Conservation (phyloP, 345 rosid species). For the Erysimum cheiranthoides region DNA sequence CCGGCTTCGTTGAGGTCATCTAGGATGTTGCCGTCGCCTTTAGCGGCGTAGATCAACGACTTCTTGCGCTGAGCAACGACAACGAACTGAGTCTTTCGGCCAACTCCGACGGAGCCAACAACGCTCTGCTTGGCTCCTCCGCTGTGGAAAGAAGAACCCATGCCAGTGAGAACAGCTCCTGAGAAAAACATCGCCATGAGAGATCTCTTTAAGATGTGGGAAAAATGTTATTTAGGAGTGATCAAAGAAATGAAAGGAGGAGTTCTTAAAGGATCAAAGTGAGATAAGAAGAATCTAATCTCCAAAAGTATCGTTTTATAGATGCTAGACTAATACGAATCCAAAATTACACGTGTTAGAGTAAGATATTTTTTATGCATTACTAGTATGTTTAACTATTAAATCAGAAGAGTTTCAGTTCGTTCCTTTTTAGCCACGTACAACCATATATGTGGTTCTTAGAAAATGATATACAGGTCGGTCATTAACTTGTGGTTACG, state of each 20-base stretch:
- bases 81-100: constrained; percentile 14
- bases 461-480: constrained; percentile 16
- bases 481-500: constrained; percentile 29
- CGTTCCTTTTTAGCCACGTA: constrained; percentile 9
- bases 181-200: constrained; percentile 42
- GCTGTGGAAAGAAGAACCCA: constrained; percentile 28
- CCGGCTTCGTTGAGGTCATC: constrained; percentile 36
- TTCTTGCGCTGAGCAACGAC: constrained; percentile 36
- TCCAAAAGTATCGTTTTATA: constrained; percentile 31
- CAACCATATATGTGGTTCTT: not conserved
- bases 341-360: constrained; percentile 23
- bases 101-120: not conserved
- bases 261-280: not conserved
- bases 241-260: not conserved
- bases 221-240: not conserved
- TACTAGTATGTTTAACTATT: not conserved
- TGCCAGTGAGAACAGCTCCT: constrained; percentile 34
- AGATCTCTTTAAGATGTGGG: not conserved
- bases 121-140: constrained; percentile 22
- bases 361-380: constrained; percentile 18
- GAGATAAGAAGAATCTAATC: constrained; percentile 6
- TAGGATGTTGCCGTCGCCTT: constrained; percentile 37
- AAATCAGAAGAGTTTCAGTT: not conserved
- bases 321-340: constrained; percentile 16
- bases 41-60: constrained; percentile 34